A percentile compares a stretch with the other conserved stretches of the same genome.
Conservation (phyloP, 257 asterid genomes). For the Scutellaria baicalensis region DNA sequence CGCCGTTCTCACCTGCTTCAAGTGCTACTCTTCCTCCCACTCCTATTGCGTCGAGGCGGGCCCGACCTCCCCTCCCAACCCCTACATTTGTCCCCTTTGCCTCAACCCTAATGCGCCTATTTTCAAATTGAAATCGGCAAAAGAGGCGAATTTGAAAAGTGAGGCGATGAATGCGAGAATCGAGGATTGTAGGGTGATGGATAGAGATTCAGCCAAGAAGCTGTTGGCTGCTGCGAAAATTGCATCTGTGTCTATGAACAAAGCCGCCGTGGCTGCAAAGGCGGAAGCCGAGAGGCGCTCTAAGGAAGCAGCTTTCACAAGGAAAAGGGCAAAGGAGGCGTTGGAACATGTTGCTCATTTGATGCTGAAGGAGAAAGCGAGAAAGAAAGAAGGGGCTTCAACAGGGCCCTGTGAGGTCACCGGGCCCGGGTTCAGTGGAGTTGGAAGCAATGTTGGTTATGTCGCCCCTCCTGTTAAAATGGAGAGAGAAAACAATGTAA, state of each 20-base stretch:
- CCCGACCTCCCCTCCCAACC: conserved; percentile 22
- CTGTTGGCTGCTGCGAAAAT: conserved; percentile 73
- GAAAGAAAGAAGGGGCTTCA: conserved; percentile 30
- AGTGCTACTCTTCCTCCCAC: conserved; percentile 73
- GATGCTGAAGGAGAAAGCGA: conserved; percentile 45
- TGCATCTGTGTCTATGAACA: conserved; percentile 49
- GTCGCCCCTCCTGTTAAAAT: background rate
- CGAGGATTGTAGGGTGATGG: conserved; percentile 52
- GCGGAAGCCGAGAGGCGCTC: conserved; percentile 73
- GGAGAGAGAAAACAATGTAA: conserved; percentile 9
- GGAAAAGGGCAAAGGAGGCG: conserved; percentile 80
- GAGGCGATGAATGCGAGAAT: background rate
- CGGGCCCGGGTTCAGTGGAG: background rate
- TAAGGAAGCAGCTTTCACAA: conserved; percentile 66
- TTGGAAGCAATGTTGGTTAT: background rate
- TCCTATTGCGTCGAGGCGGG: conserved; percentile 38
- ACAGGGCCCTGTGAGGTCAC: background rate
- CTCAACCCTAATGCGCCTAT: conserved; percentile 38
- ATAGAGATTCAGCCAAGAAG: conserved; percentile 49
- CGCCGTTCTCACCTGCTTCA: conserved; percentile 43
- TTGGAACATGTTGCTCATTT: conserved; percentile 57
- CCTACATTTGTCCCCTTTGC: conserved; percentile 77
- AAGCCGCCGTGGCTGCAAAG: conserved; percentile 49
- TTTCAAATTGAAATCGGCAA: conserved; percentile 33
- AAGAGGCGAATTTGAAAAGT: conserved; percentile 9